Evolutionary conservation across 1,284 basidiomycete species (phyloP), one percentile per base, ranked within the genome.

Genomic region (Malassezia sp.): DNA sequence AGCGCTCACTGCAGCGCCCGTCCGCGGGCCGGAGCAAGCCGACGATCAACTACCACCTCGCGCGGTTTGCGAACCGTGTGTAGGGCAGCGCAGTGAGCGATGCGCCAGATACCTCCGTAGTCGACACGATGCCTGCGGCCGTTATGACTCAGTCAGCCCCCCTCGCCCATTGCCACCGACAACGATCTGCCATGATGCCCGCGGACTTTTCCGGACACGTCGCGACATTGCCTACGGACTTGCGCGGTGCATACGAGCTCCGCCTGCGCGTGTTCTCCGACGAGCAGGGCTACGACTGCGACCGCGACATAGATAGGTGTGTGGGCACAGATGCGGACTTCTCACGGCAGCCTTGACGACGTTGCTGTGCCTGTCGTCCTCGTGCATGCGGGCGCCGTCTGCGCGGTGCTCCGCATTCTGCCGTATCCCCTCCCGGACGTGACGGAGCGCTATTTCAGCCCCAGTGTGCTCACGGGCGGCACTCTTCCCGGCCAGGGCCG

Each of bases 1-100:
- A 39, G n/a, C n/a, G n/a, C 18, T 11, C 28, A 38, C 43, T 9
- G 20, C 36, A 50, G 37, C 48, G 39, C 22, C 27, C 35, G 4
- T 7, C 17, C 20, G 21, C 12, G 11, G 34, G 27, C 34, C 24
- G 22, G 0, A 50, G 53, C 20, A 65, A 61, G 51, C 60, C 63
- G 15, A 63, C 63, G n/a, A 63, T 67, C 57, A 67, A 67, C 53
- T 67, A 67, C 48, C 64, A 67, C 42, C 56, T 67, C 3, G 64
- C 63, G 20, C 55, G 63, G n/a, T 50, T 63, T 28, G 61, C 58
- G 6, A 65, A 65, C 41, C 60, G 61, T 39, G 48, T 63, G 27
- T 65, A 46, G 35, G 14, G 24, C n/a, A 32, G 6, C 18, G 12
- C n/a, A n/a, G n/a, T n/a, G n/a, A n/a, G n/a, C n/a, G n/a, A n/a